phyloP scores from a whole-genome alignment of 2,329 filamentous ascomycete genomes.

The Colletotrichum tropicicola region DNA sequence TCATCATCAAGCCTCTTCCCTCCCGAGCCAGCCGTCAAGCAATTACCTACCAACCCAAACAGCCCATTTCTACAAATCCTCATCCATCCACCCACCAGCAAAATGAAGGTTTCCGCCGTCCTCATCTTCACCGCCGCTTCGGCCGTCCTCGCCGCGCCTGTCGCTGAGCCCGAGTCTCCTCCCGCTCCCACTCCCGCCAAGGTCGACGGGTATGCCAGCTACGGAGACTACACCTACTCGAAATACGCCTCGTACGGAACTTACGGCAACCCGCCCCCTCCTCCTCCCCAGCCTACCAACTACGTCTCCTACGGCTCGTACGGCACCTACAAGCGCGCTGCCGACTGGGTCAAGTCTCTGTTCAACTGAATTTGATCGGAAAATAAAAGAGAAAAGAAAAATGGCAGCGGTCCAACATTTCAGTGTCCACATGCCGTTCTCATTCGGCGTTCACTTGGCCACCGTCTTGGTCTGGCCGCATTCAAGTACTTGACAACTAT shows the following conservation, averaged over 20 bases:
- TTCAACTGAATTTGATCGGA: neutral
- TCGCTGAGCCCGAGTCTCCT: neutral
- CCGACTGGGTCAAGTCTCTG: conserved; percentile 6
- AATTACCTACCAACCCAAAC: neutral
- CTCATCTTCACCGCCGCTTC: conserved; percentile 36
- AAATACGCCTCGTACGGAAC: conserved; percentile 17
- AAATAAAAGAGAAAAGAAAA: too few relatives aligned
- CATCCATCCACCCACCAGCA: conserved; percentile 10
- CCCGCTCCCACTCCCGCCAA: conserved; percentile 31
- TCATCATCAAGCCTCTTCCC: neutral
- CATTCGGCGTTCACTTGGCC: too few relatives aligned
- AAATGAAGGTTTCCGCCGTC: conserved; percentile 42
- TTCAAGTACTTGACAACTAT: too few relatives aligned
- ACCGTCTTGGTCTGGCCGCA: too few relatives aligned
- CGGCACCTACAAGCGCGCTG: conserved; percentile 20
- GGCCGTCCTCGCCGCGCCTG: conserved; percentile 32
- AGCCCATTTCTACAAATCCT: neutral
- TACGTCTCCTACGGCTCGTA: conserved; percentile 28
- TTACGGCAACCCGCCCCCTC: too few relatives aligned
- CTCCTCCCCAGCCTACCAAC: too few relatives aligned
- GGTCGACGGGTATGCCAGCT: conserved; percentile 15
- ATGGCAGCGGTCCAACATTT: too few relatives aligned
- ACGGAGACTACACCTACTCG: conserved; percentile 14
- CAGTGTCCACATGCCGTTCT: too few relatives aligned
- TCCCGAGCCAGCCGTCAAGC: neutral